Percentiles rank a stretch among this genome's conserved stretches.
Conservation (phyloP, 208 protist genomes). For the Trypanosoma congolense region DNA sequence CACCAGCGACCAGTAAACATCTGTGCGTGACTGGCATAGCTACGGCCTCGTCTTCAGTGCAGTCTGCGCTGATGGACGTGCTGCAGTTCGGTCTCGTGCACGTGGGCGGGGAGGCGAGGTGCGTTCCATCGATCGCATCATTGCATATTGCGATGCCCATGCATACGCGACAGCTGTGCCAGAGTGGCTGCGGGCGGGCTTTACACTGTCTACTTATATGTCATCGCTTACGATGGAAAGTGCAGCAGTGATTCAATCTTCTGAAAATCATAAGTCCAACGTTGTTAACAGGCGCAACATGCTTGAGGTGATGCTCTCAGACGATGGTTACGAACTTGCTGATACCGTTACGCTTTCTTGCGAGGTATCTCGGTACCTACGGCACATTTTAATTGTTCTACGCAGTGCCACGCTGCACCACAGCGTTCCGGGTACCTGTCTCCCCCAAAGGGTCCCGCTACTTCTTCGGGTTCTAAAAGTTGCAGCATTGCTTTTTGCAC, state of each 20-base stretch:
- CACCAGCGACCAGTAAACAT: conserved; percentile 40
- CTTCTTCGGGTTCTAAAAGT: conserved; percentile 51
- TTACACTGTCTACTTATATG: conserved; percentile 82
- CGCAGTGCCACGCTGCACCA: conserved; percentile 42
- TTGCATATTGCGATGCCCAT: conserved; percentile 68
- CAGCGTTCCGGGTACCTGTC: conserved; percentile 16
- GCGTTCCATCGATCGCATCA: conserved; percentile 58
- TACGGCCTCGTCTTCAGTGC: conserved; percentile 48
- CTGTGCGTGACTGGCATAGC: conserved; percentile 66
- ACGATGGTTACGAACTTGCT: conserved; percentile 39
- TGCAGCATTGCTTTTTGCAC: conserved; percentile 69
- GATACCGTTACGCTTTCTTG: conserved; percentile 63
- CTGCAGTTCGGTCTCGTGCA: conserved; percentile 48
- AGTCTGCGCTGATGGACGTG: conserved; percentile 64
- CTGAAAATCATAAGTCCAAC: conserved; percentile 42
- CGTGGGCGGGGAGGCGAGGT: conserved; percentile 16
- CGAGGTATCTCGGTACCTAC: conserved; percentile 64
- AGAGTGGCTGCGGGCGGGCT: conserved; percentile 54
- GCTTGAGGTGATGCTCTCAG: conserved; percentile 54
- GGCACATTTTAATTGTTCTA: conserved; percentile 69
- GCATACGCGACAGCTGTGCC: conserved; percentile 51
- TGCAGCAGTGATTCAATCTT: conserved; percentile 69
- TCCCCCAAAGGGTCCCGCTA: conserved; percentile 22
- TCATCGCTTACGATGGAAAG: conserved; percentile 74
- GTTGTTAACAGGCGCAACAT: conserved; percentile 78